phyloP scores from a whole-genome alignment of 1,284 basidiomycete species.

The Trichosporon sp. region DNA sequence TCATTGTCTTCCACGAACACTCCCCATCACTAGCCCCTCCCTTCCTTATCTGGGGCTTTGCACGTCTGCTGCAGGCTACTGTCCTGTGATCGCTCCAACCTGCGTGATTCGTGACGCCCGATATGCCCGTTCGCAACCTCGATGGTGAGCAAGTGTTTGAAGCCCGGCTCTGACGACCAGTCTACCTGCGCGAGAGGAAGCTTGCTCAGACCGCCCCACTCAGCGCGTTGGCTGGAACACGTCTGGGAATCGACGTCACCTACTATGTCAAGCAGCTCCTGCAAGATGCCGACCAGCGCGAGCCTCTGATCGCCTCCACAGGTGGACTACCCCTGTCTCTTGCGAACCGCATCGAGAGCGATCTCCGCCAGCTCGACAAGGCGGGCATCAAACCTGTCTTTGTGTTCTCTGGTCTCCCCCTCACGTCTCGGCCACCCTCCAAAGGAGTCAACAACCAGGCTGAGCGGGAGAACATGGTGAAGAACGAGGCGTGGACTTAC shows the following conservation, averaged over 20 bases:
- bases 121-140: conserved; percentile 50
- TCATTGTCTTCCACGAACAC: background rate
- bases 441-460: conserved; percentile 68
- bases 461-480: conserved; percentile 49
- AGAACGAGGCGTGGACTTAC: conserved; percentile 78
- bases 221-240: conserved; percentile 81
- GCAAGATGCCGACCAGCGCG: conserved; percentile 71
- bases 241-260: conserved; percentile 94
- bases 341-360: conserved; percentile 81
- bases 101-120: background rate
- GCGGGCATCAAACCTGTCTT: conserved; percentile 95
- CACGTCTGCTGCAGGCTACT: background rate
- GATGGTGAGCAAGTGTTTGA: conserved; percentile 41
- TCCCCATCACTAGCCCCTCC: background rate
- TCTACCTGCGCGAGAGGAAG: conserved; percentile 81
- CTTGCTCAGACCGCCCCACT: conserved; percentile 81
- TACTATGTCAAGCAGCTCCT: conserved; percentile 83
- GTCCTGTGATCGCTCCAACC: background rate
- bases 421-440: conserved; percentile 60
- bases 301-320: conserved; percentile 89
- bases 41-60: background rate
- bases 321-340: conserved; percentile 89
- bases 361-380: conserved; percentile 87
- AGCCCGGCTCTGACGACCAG: conserved; percentile 56
- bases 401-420: conserved; percentile 82